phyloP scores from a whole-genome alignment of 208 protist genomes.

The Acanthamoeba triangularis region DNA sequence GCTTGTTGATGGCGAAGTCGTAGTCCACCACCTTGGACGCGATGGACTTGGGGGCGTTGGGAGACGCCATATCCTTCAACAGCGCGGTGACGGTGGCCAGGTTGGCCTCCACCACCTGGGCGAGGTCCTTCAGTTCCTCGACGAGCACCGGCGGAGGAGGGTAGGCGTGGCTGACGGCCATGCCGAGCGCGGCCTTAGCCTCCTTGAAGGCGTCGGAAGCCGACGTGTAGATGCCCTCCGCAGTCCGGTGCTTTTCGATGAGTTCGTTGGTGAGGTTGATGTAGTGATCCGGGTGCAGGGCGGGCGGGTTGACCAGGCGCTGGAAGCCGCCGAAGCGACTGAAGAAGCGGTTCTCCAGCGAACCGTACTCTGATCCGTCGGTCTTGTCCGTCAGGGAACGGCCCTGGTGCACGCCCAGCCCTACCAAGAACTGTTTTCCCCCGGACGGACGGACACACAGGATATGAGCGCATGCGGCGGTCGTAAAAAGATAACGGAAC shows the following conservation, averaged over 20 bases:
- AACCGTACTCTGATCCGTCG: slow-evolving; percentile 1
- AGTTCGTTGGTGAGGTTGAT: slow-evolving; percentile 26
- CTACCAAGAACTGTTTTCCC: not conserved
- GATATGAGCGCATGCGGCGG: no score
- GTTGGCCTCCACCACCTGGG: slow-evolving; percentile 1
- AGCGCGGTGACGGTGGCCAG: not conserved
- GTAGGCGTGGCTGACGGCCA: slow-evolving; percentile 15
- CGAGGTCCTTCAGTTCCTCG: not conserved
- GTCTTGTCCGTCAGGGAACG: not conserved
- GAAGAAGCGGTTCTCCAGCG: slow-evolving; percentile 62
- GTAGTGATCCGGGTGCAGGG: slow-evolving; percentile 50
- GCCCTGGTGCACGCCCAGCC: not conserved
- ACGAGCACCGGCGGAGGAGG: not conserved
- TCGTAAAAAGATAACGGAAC: not conserved
- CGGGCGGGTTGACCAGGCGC: slow-evolving; percentile 1
- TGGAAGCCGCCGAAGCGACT: slow-evolving; percentile 40
- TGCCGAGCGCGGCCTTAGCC: slow-evolving; percentile 4
- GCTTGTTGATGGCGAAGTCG: not conserved
- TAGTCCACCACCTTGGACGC: not conserved
- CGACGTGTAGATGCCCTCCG: slow-evolving; percentile 7
- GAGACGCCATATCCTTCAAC: not conserved
- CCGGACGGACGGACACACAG: no score
- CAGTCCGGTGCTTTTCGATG: not conserved
- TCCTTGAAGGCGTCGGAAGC: slow-evolving; percentile 25
- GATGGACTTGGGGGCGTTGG: not conserved